Percentiles rank a stretch among this genome's conserved stretches.
These are phyloP conservation scores for Globisporangium radiosum DNA, from an alignment of 352 stramenopile genomes.

Conservation along the genomic window DNA sequence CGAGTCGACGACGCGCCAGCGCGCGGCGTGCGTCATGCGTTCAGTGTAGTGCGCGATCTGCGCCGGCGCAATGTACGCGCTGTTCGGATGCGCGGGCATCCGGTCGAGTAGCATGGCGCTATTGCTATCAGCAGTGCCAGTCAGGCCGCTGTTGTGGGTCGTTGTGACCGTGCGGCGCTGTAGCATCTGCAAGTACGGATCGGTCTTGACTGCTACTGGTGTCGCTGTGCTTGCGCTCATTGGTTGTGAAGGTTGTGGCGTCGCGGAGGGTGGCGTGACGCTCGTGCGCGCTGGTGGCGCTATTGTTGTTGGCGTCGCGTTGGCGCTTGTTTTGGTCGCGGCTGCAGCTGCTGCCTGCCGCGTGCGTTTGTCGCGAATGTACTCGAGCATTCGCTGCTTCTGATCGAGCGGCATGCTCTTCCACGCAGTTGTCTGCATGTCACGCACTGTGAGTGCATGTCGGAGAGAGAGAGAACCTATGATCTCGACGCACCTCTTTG, in stretches of 20 bases:
- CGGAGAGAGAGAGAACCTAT: background rate
- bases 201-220: conserved; percentile 26
- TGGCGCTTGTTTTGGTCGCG: conserved; percentile 1
- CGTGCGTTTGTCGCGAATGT: conserved; percentile 65
- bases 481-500: conserved; percentile 40
- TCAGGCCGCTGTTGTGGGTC: background rate
- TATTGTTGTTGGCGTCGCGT: conserved; percentile 1
- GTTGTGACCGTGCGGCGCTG: conserved; percentile 51
- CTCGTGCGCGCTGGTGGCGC: conserved; percentile 2
- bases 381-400: conserved; percentile 75
- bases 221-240: background rate
- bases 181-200: conserved; percentile 79
- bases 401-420: conserved; percentile 66
- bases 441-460: background rate
- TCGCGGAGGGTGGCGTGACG: background rate
- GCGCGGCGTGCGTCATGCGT: conserved; percentile 32
- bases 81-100: conserved; percentile 39
- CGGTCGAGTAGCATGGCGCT: background rate
- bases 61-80: conserved; percentile 46
- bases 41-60: conserved; percentile 47
- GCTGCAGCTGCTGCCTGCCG: conserved; percentile 16
- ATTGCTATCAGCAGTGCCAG: no score
- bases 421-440: conserved; percentile 57
- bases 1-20: conserved; percentile 65
- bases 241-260: no score